Evolutionary conservation across 805 yeast species (phyloP).

Genomic region (Yamadazyma sp.): DNA sequence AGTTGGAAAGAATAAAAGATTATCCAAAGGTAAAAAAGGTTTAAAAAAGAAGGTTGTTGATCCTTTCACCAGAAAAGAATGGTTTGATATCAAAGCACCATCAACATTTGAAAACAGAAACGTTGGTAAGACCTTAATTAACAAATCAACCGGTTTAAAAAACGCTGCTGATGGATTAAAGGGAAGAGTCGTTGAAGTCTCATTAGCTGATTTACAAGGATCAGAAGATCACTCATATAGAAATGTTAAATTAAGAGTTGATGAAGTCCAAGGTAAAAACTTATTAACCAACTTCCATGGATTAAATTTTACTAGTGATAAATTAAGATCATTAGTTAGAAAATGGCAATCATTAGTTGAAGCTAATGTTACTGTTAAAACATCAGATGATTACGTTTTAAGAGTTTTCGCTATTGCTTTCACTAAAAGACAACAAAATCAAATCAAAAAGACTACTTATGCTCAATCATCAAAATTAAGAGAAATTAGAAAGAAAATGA

Average conservation of each 20-base stretch:
- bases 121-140: conserved; percentile 97
- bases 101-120: conserved; percentile 97
- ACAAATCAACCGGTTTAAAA: conserved; percentile 97
- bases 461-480: conserved; percentile 98
- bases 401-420: conserved; percentile 96
- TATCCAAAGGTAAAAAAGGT: conserved; percentile 90
- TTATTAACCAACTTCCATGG: conserved; percentile 99
- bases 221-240: conserved; percentile 98
- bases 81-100: conserved; percentile 99
- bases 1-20: conserved; percentile 63
- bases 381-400: conserved; percentile 94
- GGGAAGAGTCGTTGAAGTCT: conserved; percentile 96
- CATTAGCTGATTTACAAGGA: conserved; percentile 96
- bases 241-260: conserved; percentile 96
- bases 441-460: conserved; percentile 95
- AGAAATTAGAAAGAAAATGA: conserved; percentile 95
- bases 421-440: conserved; percentile 97
- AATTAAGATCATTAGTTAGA: conserved; percentile 95
- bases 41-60: conserved; percentile 98
- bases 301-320: conserved; percentile 96
- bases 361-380: conserved; percentile 97
- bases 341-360: conserved; percentile 99
- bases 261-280: conserved; percentile 98
- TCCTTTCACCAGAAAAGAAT: conserved; percentile 99
- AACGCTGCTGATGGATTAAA: conserved; percentile 97